Base-by-base conservation (phyloP, 768 basidiomycete species). In the Daedaleopsis sinensis region DNA sequence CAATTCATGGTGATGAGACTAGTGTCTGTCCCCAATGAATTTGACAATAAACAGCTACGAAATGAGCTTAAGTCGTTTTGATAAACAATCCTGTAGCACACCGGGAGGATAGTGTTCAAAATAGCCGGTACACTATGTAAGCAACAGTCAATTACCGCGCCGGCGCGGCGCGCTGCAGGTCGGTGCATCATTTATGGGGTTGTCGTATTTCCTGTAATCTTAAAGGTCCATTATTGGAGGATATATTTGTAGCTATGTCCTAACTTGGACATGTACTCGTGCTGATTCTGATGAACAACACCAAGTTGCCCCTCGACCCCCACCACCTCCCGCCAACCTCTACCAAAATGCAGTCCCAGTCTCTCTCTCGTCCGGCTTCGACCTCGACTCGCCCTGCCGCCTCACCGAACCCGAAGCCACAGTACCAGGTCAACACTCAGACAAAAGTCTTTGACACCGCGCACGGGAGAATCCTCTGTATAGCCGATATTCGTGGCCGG, bases 401-500 rank as follows among this genome's bases (percentile, higher is more conserved):
- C 21, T 87, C 86, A 36, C 87, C 87, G 42, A 78, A 82, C 47
- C 85, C 83, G 18, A 73, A 77, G 56, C 72, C 74, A 10, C 65
- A 75, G 51, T 74, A 73, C 52, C 77, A 79, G 61, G 84, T 90
- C 59, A 91, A 92, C 72, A 90, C 89, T 13, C 88, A 89, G 73
- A 91, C 89, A 73, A 88, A 86, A 75, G 75, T 93, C 43, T 82
- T 94, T 66, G 91, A 94, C 79, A 84, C 89, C 19, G 72, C 76
- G n/a, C 86, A 90, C 52, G 94, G 92, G 57, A 82, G 96, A 49
- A 88, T 99, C 72, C 86, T 99, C 52, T 98, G 96, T 73, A 84
- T 98, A 64, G 96, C 97, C 42, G 97, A 99, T 77, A 90, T 93
- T 66, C 88, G 91, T 63, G 96, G 94, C 67, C 87, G 90, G 63